phyloP scores from a whole-genome alignment of 805 yeast species.

The Candida sonorensis region DNA sequence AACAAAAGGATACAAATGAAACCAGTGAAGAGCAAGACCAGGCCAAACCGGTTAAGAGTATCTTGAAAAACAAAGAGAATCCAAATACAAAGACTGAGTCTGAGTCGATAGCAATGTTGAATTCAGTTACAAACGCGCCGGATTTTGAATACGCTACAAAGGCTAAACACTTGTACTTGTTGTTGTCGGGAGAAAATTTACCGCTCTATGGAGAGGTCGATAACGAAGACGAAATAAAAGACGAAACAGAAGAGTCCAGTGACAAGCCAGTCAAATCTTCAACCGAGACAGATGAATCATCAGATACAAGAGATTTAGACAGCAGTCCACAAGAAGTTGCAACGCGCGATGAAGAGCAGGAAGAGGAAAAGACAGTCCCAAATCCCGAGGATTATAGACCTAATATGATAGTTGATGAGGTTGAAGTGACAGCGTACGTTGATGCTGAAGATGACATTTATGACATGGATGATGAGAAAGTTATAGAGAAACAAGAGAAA shows the following conservation, averaged over 20 bases:
- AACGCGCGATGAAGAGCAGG: conserved; percentile 18
- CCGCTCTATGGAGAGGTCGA: conserved; percentile 27
- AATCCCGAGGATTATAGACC: conserved; percentile 8
- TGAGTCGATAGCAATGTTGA: too few species aligned
- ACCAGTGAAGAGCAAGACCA: conserved; percentile 15
- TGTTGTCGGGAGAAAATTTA: conserved; percentile 30
- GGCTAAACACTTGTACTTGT: conserved; percentile 31
- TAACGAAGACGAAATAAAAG: conserved; percentile 8
- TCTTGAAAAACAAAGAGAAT: not conserved
- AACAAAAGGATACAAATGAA: conserved; percentile 8
- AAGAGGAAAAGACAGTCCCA: conserved; percentile 6
- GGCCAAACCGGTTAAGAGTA: conserved; percentile 5
- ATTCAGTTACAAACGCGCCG: too few species aligned
- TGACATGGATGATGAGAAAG: conserved; percentile 1
- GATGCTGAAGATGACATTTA: conserved; percentile 20
- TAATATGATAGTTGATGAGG: conserved; percentile 36
- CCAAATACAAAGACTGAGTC: conserved; percentile 2
- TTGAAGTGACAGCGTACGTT: conserved; percentile 33
- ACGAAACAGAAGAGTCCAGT: too few species aligned
- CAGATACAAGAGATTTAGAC: too few species aligned
- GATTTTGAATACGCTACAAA: conserved; percentile 35
- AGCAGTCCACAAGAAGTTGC: conserved; percentile 6
- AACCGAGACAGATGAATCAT: too few species aligned
- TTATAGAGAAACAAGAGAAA: conserved; percentile 8
- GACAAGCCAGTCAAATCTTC: too few species aligned